Base-by-base conservation (phyloP, 106 monocot genomes). In the Allium fistulosum region DNA sequence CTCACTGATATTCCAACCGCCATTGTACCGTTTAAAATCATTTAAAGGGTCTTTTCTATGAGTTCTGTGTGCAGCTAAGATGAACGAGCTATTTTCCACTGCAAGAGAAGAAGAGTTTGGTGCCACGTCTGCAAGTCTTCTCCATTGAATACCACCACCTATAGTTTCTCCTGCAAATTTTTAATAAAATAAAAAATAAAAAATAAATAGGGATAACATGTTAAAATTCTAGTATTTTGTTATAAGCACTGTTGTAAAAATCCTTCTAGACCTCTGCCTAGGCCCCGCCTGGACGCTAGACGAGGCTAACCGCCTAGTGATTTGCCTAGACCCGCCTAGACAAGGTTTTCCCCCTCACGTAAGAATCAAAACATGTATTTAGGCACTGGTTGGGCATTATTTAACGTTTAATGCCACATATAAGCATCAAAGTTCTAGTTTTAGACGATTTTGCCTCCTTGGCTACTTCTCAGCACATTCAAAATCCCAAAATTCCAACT, bases 1-100 rank as follows among this genome's bases (percentile, higher is more conserved):
- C 8, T 93, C 69, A 48, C 85, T 93, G 72, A 99, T 93, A 71
- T 99, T 93, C 99, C 99, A 99, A 60, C 99, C 99, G 12, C 87
- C 87, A 17, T 64, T 83, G 61, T 99, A 99, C 22, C 46, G 14
- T 26, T 87, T 76, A 81, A 71, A 80, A 14, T 78, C 67, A 49
- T 87, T 51, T 53, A 81, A 49, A 46, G 99, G 99, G 71, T 99
- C 93, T 51, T 64, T 80, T 60, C 99, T 78, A 11, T 17, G 64
- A 49, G 64, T 64, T 64, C 48, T n/a, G 48, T 49, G 7, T 7
- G 64, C 46, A 16, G 64, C 64, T 17, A 64, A 64, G 48, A 64
- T 49, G 64, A 64, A 64, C 9, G 64, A 64, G 64, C 64, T 48
- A 13, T 64, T 64, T 8, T 64, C 16, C 64, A 49, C 64, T 16